phyloP scores from a whole-genome alignment of 768 basidiomycete genomes.

The Harrya chromipes region DNA sequence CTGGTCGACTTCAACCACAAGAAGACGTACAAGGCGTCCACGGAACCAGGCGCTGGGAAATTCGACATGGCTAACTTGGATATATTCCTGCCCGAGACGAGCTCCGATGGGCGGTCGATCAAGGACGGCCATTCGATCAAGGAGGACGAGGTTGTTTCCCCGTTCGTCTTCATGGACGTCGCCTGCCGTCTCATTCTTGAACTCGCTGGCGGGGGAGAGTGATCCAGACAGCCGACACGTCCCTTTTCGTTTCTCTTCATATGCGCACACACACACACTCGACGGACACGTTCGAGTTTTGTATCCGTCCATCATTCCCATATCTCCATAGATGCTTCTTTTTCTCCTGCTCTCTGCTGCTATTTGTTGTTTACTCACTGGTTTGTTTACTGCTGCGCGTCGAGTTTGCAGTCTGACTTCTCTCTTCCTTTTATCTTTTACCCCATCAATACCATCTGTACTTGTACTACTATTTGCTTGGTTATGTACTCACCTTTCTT shows the following conservation, averaged over 20 bases:
- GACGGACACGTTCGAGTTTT: not conserved
- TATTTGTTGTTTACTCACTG: slow-evolving; percentile 11
- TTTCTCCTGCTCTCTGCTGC: slow-evolving; percentile 6
- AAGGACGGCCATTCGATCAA: slow-evolving; percentile 41
- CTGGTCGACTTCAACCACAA: slow-evolving; percentile 98
- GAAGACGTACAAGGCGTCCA: slow-evolving; percentile 81
- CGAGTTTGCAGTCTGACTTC: not conserved
- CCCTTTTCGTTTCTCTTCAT: too few species aligned
- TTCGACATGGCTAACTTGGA: slow-evolving; percentile 57
- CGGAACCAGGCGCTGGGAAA: slow-evolving; percentile 62
- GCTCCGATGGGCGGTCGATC: slow-evolving; percentile 56
- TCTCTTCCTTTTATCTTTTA: not conserved
- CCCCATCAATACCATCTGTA: slow-evolving; percentile 19
- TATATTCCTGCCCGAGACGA: slow-evolving; percentile 39
- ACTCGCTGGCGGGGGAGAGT: slow-evolving; percentile 70
- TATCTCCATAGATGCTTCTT: slow-evolving; percentile 11
- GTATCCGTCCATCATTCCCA: slow-evolving; percentile 6
- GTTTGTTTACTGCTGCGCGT: not conserved
- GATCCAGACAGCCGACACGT: not conserved
- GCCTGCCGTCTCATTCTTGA: slow-evolving; percentile 93
- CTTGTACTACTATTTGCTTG: slow-evolving; percentile 13
- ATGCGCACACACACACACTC: not conserved
- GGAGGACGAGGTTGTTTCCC: slow-evolving; percentile 70
- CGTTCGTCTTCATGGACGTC: slow-evolving; percentile 96
- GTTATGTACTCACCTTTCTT: slow-evolving; percentile 14